These are phyloP conservation scores for Petrea volubilis DNA, from an alignment of 257 asterid genomes.

Conservation along the genomic window DNA sequence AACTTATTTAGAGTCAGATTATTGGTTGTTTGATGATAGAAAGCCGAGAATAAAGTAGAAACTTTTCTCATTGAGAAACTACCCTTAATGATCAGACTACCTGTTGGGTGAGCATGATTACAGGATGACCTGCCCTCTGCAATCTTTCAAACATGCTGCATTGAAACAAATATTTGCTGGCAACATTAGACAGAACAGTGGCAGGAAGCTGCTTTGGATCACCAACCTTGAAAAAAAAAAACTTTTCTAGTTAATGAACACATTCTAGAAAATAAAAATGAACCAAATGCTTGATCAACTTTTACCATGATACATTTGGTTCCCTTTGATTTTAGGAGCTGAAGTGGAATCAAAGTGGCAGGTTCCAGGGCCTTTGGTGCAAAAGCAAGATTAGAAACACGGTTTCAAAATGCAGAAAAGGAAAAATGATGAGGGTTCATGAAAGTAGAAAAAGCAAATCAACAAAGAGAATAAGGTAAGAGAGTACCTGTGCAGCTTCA, in stretches of 20 bases:
- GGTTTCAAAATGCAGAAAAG: conserved; percentile 26
- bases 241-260: conserved; percentile 24
- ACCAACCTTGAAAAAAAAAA: conserved; percentile 68
- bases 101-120: conserved; percentile 92
- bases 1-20: neutral
- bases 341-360: conserved; percentile 95
- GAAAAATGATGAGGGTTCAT: conserved; percentile 1
- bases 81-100: conserved; percentile 36
- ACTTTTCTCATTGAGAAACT: conserved; percentile 17
- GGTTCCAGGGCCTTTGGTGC: conserved; percentile 88
- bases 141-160: conserved; percentile 99
- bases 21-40: conserved; percentile 4
- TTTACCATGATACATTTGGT: conserved; percentile 94
- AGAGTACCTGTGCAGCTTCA: conserved; percentile 96
- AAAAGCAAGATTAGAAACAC: conserved; percentile 10
- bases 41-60: conserved; percentile 8
- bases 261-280: conserved; percentile 17
- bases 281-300: conserved; percentile 16
- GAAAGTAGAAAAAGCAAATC: conserved; percentile 23
- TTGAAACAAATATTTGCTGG: conserved; percentile 85
- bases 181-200: conserved; percentile 90
- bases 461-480: conserved; percentile 23
- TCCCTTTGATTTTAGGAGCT: conserved; percentile 89
- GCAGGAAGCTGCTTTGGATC: conserved; percentile 99
- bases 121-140: conserved; percentile 98